phyloP scores from a whole-genome alignment of 78 protist genomes.

The Cyanophora paradoxa region DNA sequence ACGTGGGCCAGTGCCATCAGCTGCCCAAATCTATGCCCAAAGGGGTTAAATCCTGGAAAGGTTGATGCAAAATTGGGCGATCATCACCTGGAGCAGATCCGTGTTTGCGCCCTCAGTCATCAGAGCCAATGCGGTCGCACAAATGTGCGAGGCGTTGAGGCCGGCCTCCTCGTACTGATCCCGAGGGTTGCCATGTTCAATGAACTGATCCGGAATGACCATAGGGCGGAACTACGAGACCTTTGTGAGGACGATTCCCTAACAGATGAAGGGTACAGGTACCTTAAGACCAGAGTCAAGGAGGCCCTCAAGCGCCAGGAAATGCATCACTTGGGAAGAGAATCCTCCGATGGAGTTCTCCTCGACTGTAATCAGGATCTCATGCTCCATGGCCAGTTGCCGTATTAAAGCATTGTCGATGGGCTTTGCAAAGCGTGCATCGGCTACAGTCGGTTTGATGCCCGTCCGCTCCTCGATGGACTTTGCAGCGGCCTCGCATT shows the following conservation, averaged over 20 bases:
- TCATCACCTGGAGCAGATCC: no score
- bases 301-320: conserved; percentile 6
- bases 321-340: conserved; percentile 25
- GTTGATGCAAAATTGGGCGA: no score
- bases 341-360: conserved; percentile 36
- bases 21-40: no score
- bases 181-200: background rate
- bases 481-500: no score
- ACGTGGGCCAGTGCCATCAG: no score
- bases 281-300: background rate
- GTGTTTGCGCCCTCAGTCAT: no score
- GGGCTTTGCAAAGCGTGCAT: conserved; percentile 29
- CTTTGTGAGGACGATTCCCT: background rate
- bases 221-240: conserved; percentile 7
- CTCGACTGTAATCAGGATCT: conserved; percentile 22
- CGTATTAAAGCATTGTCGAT: conserved; percentile 14
- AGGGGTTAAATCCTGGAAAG: no score
- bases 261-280: background rate
- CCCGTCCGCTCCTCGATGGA: no score
- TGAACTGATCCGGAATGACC: conserved; percentile 30
- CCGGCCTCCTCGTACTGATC: conserved; percentile 32
- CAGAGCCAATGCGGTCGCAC: background rate
- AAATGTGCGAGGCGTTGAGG: background rate
- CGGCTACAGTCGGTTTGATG: conserved; percentile 27
- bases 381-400: background rate